These are phyloP conservation scores for Trichoderma endophyticum DNA, from an alignment of 2,329 filamentous ascomycete genomes.

Conservation along the genomic window DNA sequence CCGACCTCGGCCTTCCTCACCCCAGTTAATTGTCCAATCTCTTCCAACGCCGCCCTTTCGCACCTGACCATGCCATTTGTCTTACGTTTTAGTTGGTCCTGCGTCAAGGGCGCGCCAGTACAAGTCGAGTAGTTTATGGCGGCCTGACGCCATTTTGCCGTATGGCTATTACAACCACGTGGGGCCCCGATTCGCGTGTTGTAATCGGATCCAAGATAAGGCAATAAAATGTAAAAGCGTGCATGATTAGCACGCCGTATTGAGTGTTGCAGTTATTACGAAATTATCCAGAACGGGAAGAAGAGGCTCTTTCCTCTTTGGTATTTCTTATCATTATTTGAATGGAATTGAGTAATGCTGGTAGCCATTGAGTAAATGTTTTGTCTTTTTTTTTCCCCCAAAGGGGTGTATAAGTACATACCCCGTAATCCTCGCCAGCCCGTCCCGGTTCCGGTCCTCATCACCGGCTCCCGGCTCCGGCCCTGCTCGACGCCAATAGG, in stretches of 20 bases:
- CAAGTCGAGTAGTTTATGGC: background rate
- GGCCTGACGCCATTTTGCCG: background rate
- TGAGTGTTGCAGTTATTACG: background rate
- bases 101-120: background rate
- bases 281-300: background rate
- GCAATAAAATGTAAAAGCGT: constrained; percentile 1
- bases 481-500: background rate
- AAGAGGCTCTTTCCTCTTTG: background rate
- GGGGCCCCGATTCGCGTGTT: background rate
- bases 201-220: background rate
- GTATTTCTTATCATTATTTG: background rate
- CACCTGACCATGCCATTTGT: background rate
- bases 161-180: background rate
- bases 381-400: background rate
- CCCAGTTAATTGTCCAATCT: background rate
- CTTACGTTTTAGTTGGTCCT: constrained; percentile 4
- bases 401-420: background rate
- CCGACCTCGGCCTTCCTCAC: constrained; percentile 2
- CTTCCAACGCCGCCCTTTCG: background rate
- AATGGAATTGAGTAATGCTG: background rate
- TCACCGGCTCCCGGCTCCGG: background rate
- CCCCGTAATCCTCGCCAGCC: too few relatives aligned
- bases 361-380: background rate
- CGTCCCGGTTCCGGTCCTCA: background rate
- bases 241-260: background rate